phyloP scores from a whole-genome alignment of 305 asterid genomes.

The Solanum hybrid region DNA sequence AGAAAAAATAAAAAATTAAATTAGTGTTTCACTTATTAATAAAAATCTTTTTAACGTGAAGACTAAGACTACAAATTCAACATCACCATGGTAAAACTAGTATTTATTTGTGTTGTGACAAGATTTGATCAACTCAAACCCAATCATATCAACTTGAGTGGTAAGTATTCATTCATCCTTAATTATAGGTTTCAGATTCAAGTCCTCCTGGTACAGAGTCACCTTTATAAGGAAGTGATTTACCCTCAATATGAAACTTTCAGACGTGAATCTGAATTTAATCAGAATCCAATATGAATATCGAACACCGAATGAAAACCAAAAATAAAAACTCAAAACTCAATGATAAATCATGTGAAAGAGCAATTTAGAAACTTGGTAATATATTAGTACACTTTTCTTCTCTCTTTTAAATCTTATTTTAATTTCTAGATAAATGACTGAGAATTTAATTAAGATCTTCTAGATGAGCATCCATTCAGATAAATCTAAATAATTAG shows the following conservation, averaged over 20 bases:
- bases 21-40: not conserved
- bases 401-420: not conserved
- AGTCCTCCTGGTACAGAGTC: fast-evolving
- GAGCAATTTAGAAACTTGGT: not conserved
- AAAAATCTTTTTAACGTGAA: not conserved
- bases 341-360: not conserved
- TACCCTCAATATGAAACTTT: no score
- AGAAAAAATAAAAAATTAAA: not conserved
- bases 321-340: not conserved
- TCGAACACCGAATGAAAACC: no score
- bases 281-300: no score
- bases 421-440: not conserved
- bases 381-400: not conserved
- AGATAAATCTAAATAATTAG: not conserved
- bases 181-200: no score
- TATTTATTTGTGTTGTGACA: not conserved
- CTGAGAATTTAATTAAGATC: not conserved
- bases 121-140: not conserved
- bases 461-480: not conserved
- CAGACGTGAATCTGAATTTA: no score
- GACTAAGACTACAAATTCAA: not conserved
- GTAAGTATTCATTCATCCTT: no score
- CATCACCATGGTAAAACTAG: not conserved
- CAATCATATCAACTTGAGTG: not conserved
- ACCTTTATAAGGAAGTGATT: no score